These are phyloP conservation scores for Umbilicus rupestris DNA, from an alignment of 164 flowering plant genomes.

Conservation along the genomic window DNA sequence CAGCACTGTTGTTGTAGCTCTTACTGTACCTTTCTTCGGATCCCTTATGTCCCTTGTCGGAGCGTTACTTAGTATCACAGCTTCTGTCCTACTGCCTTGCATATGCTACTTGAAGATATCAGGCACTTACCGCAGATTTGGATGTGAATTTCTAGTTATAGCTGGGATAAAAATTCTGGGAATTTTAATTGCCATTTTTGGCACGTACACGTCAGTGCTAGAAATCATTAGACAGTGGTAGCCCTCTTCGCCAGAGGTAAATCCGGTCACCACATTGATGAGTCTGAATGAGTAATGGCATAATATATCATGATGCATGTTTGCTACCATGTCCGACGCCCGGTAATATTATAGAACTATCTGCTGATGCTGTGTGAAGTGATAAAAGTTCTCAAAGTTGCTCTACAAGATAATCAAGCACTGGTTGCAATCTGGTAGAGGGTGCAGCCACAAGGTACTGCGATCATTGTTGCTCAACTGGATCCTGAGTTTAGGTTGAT, in stretches of 20 bases:
- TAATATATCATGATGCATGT: no score
- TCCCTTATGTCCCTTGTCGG: constrained; percentile 48
- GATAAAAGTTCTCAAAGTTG: no score
- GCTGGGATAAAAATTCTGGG: constrained; percentile 24
- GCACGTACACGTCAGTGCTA: constrained; percentile 34
- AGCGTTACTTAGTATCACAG: constrained; percentile 34
- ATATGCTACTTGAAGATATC: constrained; percentile 48
- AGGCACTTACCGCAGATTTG: constrained; percentile 19
- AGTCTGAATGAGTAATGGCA: no score
- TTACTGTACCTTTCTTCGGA: constrained; percentile 38
- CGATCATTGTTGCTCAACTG: no score
- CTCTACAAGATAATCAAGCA: no score
- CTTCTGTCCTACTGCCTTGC: constrained; percentile 44
- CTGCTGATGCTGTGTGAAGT: no score
- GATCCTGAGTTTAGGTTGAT: no score
- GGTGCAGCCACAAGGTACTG: no score
- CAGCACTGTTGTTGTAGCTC: constrained; percentile 38
- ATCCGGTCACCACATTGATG: no score
- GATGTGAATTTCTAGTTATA: constrained; percentile 24
- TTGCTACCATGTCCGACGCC: no score
- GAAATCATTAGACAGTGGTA: neutral
- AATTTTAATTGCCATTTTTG: constrained; percentile 22
- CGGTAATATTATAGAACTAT: no score
- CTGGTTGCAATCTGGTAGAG: no score
- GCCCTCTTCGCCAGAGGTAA: neutral